phyloP scores from a whole-genome alignment of 176 grass and related monocot species.

The Thalia dealbata region DNA sequence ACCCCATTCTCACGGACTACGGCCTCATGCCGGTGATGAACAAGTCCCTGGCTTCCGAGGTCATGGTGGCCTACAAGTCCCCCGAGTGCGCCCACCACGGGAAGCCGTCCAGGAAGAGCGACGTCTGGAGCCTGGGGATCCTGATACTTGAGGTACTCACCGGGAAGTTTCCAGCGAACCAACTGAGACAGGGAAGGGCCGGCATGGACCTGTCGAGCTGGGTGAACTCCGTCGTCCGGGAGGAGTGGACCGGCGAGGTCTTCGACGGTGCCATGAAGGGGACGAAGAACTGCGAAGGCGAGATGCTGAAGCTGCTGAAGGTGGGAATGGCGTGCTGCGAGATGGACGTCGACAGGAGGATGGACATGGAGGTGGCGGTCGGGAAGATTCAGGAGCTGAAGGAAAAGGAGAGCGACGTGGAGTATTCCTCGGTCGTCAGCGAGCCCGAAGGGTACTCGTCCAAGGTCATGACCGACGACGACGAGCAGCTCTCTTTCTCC shows the following conservation, averaged over 20 bases:
- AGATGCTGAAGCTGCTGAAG: slow-evolving; percentile 87
- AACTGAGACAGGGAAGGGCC: slow-evolving; percentile 36
- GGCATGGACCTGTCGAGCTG: slow-evolving; percentile 54
- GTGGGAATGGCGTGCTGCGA: slow-evolving; percentile 83
- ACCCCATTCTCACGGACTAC: slow-evolving; percentile 76
- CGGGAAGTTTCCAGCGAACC: slow-evolving; percentile 64
- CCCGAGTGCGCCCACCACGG: slow-evolving; percentile 45
- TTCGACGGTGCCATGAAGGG: slow-evolving; percentile 56
- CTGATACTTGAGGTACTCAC: slow-evolving; percentile 70
- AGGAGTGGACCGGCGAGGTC: slow-evolving; percentile 68
- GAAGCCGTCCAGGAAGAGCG: slow-evolving; percentile 54
- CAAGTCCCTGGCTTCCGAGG: slow-evolving; percentile 36
- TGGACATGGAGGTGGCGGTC: slow-evolving; percentile 44
- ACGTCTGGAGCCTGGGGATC: slow-evolving; percentile 93
- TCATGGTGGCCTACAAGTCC: slow-evolving; percentile 88
- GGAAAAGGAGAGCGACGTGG: slow-evolving; percentile 29
- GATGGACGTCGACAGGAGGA: slow-evolving; percentile 29
- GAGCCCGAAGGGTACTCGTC: slow-evolving; percentile 14
- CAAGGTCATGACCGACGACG: slow-evolving; percentile 6
- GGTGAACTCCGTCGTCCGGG: slow-evolving; percentile 71
- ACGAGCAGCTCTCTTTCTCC: slow-evolving; percentile 13
- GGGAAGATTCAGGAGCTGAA: slow-evolving; percentile 56
- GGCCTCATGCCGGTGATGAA: slow-evolving; percentile 56
- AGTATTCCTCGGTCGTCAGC: slow-evolving; percentile 17
- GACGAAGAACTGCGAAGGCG: slow-evolving; percentile 38